Conservation (phyloP, 176 grass and related monocot genomes). For the Elymus sibiricus region DNA sequence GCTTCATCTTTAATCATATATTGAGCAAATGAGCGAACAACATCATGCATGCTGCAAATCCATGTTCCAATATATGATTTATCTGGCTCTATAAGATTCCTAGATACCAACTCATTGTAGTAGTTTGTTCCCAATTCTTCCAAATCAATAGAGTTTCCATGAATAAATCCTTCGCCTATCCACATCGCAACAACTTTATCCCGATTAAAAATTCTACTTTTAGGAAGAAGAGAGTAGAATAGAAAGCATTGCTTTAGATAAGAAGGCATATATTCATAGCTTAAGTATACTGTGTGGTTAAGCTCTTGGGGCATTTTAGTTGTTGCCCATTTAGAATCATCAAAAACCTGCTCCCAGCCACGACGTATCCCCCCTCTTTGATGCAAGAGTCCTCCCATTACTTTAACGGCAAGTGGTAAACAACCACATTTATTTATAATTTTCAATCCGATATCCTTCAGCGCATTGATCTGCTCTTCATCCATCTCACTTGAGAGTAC, state of each 20-base stretch:
- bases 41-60: slow-evolving; percentile 24
- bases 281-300: not conserved
- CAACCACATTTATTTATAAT: not conserved
- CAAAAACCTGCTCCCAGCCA: not conserved
- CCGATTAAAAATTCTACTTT: not conserved
- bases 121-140: not conserved
- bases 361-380: not conserved
- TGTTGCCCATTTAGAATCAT: not conserved
- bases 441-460: not conserved
- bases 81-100: slow-evolving; percentile 35
- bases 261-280: not conserved
- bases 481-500: not conserved
- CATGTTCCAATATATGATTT: rapidly evolving
- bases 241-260: not conserved
- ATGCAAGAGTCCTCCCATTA: not conserved
- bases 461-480: not conserved
- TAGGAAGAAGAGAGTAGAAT: not conserved
- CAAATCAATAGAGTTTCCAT: not conserved
- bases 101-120: slow-evolving; percentile 17
- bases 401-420: not conserved
- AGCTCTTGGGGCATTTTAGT: not conserved
- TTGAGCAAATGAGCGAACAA: slow-evolving; percentile 27
- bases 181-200: not conserved
- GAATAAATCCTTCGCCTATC: not conserved
- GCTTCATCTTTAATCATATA: slow-evolving; percentile 2